Percentiles rank a stretch among this genome's conserved stretches.
These are phyloP conservation scores for Xylariaceae sp. DNA, from an alignment of 2,329 filamentous ascomycete genomes.

Conservation along the genomic window DNA sequence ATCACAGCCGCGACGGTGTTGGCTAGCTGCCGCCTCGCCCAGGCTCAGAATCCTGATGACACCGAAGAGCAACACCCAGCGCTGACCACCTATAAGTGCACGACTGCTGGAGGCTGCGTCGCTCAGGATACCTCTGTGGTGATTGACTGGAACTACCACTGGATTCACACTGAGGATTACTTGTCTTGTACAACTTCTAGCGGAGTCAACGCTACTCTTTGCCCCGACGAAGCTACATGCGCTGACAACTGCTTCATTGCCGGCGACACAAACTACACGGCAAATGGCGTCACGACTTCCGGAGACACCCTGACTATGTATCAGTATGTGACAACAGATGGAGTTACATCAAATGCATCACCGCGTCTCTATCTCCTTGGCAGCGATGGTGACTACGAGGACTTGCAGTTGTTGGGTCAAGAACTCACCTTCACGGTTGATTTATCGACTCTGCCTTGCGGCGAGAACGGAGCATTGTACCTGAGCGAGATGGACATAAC, in stretches of 20 bases:
- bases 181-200: slow-evolving; percentile 25
- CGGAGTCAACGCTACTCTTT: slow-evolving; percentile 36
- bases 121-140: slow-evolving; percentile 46
- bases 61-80: slow-evolving; percentile 37
- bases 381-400: slow-evolving; percentile 48
- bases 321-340: slow-evolving; percentile 29
- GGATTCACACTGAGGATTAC: slow-evolving; percentile 16
- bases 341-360: slow-evolving; percentile 20
- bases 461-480: slow-evolving; percentile 64
- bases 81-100: slow-evolving; percentile 49
- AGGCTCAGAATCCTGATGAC: slow-evolving; percentile 15
- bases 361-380: slow-evolving; percentile 50
- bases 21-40: slow-evolving; percentile 12
- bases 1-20: slow-evolving; percentile 7
- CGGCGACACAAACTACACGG: slow-evolving; percentile 41
- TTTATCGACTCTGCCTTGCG: slow-evolving; percentile 59
- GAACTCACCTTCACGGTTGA: slow-evolving; percentile 66
- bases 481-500: slow-evolving; percentile 59
- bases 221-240: slow-evolving; percentile 43
- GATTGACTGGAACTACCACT: slow-evolving; percentile 44
- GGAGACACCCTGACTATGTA: slow-evolving; percentile 23
- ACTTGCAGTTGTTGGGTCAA: slow-evolving; percentile 46
- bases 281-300: slow-evolving; percentile 24
- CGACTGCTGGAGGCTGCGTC: slow-evolving; percentile 44
- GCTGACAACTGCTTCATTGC: slow-evolving; percentile 49